phyloP scores from a whole-genome alignment of 2,329 filamentous ascomycete genomes.

The Fusarium papillatum region DNA sequence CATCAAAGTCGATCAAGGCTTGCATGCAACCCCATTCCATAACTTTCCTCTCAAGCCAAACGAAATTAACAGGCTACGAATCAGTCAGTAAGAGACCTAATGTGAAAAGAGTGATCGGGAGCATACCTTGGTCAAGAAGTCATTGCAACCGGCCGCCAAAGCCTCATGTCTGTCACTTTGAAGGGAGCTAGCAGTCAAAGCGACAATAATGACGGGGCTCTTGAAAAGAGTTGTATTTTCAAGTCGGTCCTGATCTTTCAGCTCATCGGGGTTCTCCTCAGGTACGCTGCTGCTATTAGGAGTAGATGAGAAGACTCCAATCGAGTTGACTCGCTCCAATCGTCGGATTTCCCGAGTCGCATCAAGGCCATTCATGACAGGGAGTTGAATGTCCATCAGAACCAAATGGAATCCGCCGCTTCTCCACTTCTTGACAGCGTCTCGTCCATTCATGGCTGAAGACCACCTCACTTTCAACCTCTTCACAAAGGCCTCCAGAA shows the following conservation, averaged over 20 bases:
- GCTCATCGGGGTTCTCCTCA: slow-evolving; percentile 59
- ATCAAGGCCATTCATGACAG: slow-evolving; percentile 95
- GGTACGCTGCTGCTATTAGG: slow-evolving; percentile 65
- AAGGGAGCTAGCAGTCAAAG: slow-evolving; percentile 92
- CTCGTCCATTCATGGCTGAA: slow-evolving; percentile 95
- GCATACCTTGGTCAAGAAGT: slow-evolving; percentile 95
- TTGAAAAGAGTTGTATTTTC: slow-evolving; percentile 84
- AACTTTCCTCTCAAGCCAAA: slow-evolving; percentile 97
- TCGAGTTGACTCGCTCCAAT: slow-evolving; percentile 90
- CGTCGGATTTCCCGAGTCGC: slow-evolving; percentile 95
- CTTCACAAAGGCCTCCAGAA: slow-evolving; percentile 96
- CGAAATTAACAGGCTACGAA: slow-evolving; percentile 90
- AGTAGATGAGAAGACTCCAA: slow-evolving; percentile 88
- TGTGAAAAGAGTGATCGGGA: not conserved
- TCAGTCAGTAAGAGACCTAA: slow-evolving; percentile 20
- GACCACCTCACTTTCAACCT: slow-evolving; percentile 96
- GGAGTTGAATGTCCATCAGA: slow-evolving; percentile 98
- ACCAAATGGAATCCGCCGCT: slow-evolving; percentile 95
- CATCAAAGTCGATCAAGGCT: slow-evolving; percentile 97
- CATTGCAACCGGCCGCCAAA: slow-evolving; percentile 94
- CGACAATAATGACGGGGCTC: slow-evolving; percentile 97
- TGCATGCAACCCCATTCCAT: slow-evolving; percentile 99
- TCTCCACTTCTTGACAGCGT: slow-evolving; percentile 95
- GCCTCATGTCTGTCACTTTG: slow-evolving; percentile 97
- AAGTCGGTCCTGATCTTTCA: slow-evolving; percentile 77